phyloP scores from a whole-genome alignment of 306 rosid genomes.

The Alnus glutinosa region DNA sequence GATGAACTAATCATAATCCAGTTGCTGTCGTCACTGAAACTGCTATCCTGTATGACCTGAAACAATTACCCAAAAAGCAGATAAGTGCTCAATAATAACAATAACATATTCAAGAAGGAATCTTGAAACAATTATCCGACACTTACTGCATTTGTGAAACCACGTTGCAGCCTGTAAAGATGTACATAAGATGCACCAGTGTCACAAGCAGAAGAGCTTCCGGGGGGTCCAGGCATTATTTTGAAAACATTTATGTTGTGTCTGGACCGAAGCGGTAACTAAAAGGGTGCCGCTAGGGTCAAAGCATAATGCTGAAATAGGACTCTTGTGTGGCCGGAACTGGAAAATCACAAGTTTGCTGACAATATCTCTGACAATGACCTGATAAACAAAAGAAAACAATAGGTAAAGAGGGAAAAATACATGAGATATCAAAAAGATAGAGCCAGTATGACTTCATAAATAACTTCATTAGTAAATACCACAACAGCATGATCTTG shows the following conservation, averaged over 20 bases:
- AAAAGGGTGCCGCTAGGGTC: slow-evolving; percentile 91
- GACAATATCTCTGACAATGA: slow-evolving; percentile 81
- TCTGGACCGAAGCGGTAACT: slow-evolving; percentile 91
- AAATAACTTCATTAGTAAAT: slow-evolving; percentile 11
- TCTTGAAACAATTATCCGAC: not conserved
- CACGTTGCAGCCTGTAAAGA: slow-evolving; percentile 89
- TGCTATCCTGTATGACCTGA: slow-evolving; percentile 95
- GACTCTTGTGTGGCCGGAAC: slow-evolving; percentile 88
- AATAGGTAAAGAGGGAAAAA: slow-evolving; percentile 19
- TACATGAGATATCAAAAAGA: slow-evolving; percentile 9
- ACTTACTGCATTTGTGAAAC: slow-evolving; percentile 91
- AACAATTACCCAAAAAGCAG: slow-evolving; percentile 18
- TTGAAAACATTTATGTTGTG: slow-evolving; percentile 89
- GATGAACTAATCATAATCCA: slow-evolving; percentile 99
- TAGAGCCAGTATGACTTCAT: not conserved
- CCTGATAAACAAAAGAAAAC: slow-evolving; percentile 50
- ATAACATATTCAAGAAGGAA: slow-evolving; percentile 9
- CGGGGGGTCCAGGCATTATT: slow-evolving; percentile 60
- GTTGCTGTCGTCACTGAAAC: slow-evolving; percentile 92
- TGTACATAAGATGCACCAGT: slow-evolving; percentile 58
- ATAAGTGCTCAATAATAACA: slow-evolving; percentile 1
- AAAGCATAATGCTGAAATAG: slow-evolving; percentile 88
- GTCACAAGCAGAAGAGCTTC: slow-evolving; percentile 44
- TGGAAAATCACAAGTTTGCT: slow-evolving; percentile 73
- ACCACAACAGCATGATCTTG: slow-evolving; percentile 2